Base-by-base conservation (phyloP, 345 rosid species). In the Moricandia arvensis region DNA sequence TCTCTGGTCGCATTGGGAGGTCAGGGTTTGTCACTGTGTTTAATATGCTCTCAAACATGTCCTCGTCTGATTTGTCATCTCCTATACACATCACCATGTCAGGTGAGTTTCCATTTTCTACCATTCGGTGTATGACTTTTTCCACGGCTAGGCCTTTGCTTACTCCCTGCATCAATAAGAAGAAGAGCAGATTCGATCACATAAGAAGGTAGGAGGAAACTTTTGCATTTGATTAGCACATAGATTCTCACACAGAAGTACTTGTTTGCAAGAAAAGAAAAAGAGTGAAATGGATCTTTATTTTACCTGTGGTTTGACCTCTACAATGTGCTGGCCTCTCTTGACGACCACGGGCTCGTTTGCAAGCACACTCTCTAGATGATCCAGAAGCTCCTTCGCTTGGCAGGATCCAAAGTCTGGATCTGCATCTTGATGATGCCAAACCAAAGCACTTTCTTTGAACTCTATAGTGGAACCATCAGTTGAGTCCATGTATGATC, bases 341-440 rank as follows among this genome's bases (percentile, higher is more conserved):
- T 82, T 85, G 41, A 89, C 96, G 38, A 87, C 94, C 12, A 83
- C 93, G 0, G 98, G 91, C 82, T 90, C 96, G 69, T 93, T 93
- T 31, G 96, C 85, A 7, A 93, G 91, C 31, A 90, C 91, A 67
- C 78, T 90, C 79, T 93, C 98, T 53, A 93, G 82, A 87, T 93
- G 98, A 86, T 83, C 87, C 63, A 90, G 63, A 74, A 93, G 77
- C 83, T 93, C 96, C 54, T 90, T 93, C 43, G 98, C 94, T 73
- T 93, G 97, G 84, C 94, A 90, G 17, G 92, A 90, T 54, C 97
- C 97, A 29, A 90, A 90, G 80, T 90, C 96, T 15, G 98, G 96
- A 80, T 93, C 98, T 0, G 98, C 98, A 60, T 93, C 98, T 83
- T 86, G 93, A 82, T 90, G 91, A 75, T 93, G 98, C 98, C 98